Percentiles rank a stretch among this genome's conserved stretches.
These are phyloP conservation scores for Lepidium campestre DNA, from an alignment of 441 rosid genomes.

Conservation along the genomic window DNA sequence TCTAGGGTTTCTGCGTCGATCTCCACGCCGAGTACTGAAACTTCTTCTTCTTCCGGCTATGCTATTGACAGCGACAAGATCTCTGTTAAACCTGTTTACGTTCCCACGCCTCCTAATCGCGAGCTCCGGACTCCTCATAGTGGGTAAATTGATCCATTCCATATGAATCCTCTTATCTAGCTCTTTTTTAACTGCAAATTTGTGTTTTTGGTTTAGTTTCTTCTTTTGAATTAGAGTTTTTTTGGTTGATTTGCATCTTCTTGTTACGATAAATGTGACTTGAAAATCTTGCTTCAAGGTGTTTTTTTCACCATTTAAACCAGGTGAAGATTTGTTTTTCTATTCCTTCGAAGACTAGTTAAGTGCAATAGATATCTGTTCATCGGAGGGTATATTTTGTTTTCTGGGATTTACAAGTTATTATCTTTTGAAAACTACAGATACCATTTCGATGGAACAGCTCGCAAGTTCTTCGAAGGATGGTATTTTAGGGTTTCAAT, in stretches of 20 bases:
- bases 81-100: constrained; percentile 48
- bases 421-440: constrained; percentile 23
- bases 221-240: not conserved
- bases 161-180: not conserved
- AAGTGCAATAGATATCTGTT: not conserved
- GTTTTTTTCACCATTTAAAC: not conserved
- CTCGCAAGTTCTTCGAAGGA: constrained; percentile 76
- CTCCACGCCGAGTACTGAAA: constrained; percentile 24
- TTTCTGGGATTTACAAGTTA: not conserved
- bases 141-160: constrained; percentile 42
- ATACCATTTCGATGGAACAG: constrained; percentile 88
- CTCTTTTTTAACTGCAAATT: not conserved
- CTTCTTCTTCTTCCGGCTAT: not conserved
- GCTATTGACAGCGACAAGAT: not conserved
- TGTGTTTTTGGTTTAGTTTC: not conserved
- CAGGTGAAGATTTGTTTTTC: not conserved
- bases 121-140: constrained; percentile 92
- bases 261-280: not conserved
- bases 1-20: constrained; percentile 26
- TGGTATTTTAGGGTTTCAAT: constrained; percentile 94
- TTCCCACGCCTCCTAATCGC: constrained; percentile 69
- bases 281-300: not conserved
- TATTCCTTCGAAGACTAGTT: not conserved
- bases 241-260: not conserved
- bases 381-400: not conserved